phyloP scores from a whole-genome alignment of 805 yeast genomes.

The Ascoidea tarda region DNA sequence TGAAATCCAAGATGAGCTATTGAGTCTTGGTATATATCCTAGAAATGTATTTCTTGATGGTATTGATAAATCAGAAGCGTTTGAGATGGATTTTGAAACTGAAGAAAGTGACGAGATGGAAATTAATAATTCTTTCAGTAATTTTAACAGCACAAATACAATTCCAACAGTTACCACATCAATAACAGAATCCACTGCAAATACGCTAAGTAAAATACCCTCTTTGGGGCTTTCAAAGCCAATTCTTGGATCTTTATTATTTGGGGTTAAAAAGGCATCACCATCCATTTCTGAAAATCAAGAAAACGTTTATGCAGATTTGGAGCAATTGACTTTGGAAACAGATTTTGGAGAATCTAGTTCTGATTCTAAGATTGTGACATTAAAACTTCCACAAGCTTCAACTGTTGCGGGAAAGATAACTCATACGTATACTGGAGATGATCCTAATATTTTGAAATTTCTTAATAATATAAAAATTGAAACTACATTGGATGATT shows the following conservation, averaged over 20 bases:
- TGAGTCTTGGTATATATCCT: conserved; percentile 25
- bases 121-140: conserved; percentile 3
- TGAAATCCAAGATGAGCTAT: conserved; percentile 12
- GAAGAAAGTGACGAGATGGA: conserved; percentile 10
- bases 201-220: neutral
- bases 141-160: conserved; percentile 1
- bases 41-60: conserved; percentile 38
- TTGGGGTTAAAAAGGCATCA: conserved; percentile 21
- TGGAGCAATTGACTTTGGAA: conserved; percentile 13
- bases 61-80: conserved; percentile 14
- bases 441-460: conserved; percentile 44
- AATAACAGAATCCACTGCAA: neutral
- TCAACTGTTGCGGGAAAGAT: conserved; percentile 15
- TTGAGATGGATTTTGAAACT: conserved; percentile 3
- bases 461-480: conserved; percentile 39
- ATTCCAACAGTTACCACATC: neutral
- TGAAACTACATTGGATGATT: conserved; percentile 44
- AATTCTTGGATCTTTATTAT: conserved; percentile 19
- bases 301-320: conserved; percentile 31
- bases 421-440: conserved; percentile 52
- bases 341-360: neutral
- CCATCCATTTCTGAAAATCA: conserved; percentile 25
- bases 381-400: conserved; percentile 2
- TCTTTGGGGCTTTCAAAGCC: neutral
- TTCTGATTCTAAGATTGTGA: neutral